Conservation (phyloP, 192 early-diverging fungal genomes). For the Gigaspora rosea region DNA sequence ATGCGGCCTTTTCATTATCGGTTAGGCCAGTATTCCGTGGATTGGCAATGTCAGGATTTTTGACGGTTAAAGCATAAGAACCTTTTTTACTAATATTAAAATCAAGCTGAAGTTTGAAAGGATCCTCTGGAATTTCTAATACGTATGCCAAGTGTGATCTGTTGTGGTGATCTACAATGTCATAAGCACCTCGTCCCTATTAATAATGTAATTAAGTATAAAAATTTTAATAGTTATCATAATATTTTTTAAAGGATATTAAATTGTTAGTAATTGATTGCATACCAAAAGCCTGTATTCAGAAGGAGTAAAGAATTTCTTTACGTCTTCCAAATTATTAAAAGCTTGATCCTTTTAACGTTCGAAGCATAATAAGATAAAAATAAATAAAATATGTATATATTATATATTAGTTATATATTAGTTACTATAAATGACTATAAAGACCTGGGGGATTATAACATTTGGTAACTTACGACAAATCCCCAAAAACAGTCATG, state of each 20-base stretch:
- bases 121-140: slow-evolving; percentile 42
- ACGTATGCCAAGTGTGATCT: slow-evolving; percentile 48
- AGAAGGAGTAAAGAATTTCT: slow-evolving; percentile 23
- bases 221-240: too few species aligned
- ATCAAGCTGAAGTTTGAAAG: slow-evolving; percentile 41
- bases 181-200: slow-evolving; percentile 44
- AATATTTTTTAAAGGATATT: too few species aligned
- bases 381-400: not conserved
- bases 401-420: too few species aligned
- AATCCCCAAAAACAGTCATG: slow-evolving; percentile 46
- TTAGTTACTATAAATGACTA: not conserved
- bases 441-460: too few species aligned
- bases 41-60: slow-evolving; percentile 35
- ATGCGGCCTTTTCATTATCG: slow-evolving; percentile 32
- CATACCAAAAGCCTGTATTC: slow-evolving; percentile 21
- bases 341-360: slow-evolving; percentile 29
- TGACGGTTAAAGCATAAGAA: slow-evolving; percentile 45
- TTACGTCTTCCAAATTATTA: slow-evolving; percentile 37
- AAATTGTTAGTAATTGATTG: too few species aligned
- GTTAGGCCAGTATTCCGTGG: slow-evolving; percentile 23
- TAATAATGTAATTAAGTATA: too few species aligned
- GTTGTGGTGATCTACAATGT: slow-evolving; percentile 39
- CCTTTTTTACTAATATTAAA: slow-evolving; percentile 48
- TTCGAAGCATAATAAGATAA: not conserved
- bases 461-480: slow-evolving; percentile 30